Evolutionary conservation across 2,329 filamentous ascomycete genomes (phyloP).

Genomic region (Colletotrichum limetticola): DNA sequence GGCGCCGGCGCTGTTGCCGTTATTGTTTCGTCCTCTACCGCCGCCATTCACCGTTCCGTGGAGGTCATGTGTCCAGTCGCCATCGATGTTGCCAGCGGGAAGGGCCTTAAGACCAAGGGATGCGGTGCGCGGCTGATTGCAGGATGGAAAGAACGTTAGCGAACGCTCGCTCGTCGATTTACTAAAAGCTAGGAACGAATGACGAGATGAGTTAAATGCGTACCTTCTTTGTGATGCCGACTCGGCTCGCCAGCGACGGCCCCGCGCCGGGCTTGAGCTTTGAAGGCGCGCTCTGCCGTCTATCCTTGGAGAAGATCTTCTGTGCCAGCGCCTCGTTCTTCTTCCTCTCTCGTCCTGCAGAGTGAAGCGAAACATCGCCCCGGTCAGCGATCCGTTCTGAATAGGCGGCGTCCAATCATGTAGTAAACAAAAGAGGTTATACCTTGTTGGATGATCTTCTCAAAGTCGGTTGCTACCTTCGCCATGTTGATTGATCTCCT

Average conservation of each 20-base stretch:
- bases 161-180: constrained; percentile 12
- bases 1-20: constrained; percentile 38
- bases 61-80: constrained; percentile 78
- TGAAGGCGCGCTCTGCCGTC: constrained; percentile 66
- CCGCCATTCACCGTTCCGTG: constrained; percentile 59
- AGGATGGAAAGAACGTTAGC: constrained; percentile 33
- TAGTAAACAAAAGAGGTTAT: constrained; percentile 31
- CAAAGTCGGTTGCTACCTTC: constrained; percentile 60
- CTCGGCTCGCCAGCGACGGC: constrained; percentile 75
- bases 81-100: constrained; percentile 67
- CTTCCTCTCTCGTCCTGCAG: constrained; percentile 72
- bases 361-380: neutral
- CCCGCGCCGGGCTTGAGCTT: constrained; percentile 57
- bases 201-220: constrained; percentile 19
- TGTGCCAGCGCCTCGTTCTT: constrained; percentile 78
- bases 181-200: neutral
- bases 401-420: neutral
- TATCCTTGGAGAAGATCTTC: constrained; percentile 74
- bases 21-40: constrained; percentile 37
- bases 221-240: constrained; percentile 83
- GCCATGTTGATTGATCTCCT: constrained; percentile 46
- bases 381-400: constrained; percentile 16
- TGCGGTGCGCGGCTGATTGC: constrained; percentile 42
- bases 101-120: constrained; percentile 45
- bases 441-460: constrained; percentile 67